Conservation (phyloP, 2,329 filamentous ascomycete genomes). For the Xylaria hypoxylon region DNA sequence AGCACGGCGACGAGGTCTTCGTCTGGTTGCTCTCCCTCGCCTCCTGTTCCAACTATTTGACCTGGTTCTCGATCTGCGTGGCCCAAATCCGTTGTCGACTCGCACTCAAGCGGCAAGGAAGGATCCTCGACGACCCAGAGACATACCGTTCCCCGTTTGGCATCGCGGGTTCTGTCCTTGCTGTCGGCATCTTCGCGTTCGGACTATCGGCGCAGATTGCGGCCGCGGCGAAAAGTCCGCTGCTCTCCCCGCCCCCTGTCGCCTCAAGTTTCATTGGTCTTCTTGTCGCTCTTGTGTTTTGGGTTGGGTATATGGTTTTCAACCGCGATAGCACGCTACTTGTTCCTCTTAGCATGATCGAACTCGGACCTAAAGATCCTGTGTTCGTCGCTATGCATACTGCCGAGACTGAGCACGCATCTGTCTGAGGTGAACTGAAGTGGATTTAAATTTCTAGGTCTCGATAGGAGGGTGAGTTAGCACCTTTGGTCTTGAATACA, state of each 20-base stretch:
- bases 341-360: conserved; percentile 45
- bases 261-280: conserved; percentile 49
- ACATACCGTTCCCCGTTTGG: conserved; percentile 45
- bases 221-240: conserved; percentile 43
- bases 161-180: conserved; percentile 49
- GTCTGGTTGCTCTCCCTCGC: conserved; percentile 61
- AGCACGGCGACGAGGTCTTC: conserved; percentile 55
- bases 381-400: neutral
- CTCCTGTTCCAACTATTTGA: conserved; percentile 60
- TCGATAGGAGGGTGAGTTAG: neutral
- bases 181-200: conserved; percentile 47
- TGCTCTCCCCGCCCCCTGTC: conserved; percentile 37
- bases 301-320: conserved; percentile 44
- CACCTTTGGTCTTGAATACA: neutral
- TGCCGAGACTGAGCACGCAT: neutral
- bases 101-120: conserved; percentile 55
- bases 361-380: conserved; percentile 38
- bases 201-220: conserved; percentile 50
- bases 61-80: conserved; percentile 60
- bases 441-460: neutral
- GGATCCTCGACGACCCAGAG: conserved; percentile 50
- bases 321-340: conserved; percentile 35
- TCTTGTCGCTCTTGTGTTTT: conserved; percentile 44
- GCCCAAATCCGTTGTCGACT: conserved; percentile 60
- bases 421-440: conserved; percentile 3